Conservation (phyloP, 2,329 filamentous ascomycete genomes). For the Neurospora sp. region DNA sequence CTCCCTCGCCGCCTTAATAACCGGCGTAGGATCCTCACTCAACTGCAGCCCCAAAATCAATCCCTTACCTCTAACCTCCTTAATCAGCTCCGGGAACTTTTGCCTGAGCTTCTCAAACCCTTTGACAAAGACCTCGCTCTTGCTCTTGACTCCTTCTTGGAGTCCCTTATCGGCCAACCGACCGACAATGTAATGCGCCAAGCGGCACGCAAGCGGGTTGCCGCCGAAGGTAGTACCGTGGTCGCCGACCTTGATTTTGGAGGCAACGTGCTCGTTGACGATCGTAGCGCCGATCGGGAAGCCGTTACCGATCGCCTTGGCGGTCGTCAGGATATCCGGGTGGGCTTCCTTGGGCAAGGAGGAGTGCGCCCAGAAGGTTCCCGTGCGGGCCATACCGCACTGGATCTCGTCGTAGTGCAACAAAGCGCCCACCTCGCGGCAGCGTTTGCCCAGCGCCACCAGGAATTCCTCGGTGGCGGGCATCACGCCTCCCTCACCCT, state of each 20-base stretch:
- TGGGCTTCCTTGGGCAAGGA: slow-evolving; percentile 69
- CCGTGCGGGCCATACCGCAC: slow-evolving; percentile 82
- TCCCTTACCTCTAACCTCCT: slow-evolving; percentile 72
- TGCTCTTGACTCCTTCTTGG: slow-evolving; percentile 59
- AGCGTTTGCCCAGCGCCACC: slow-evolving; percentile 70
- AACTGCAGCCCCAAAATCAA: slow-evolving; percentile 84
- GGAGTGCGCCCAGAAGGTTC: slow-evolving; percentile 80
- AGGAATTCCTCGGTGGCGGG: slow-evolving; percentile 78
- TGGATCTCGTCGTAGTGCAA: slow-evolving; percentile 97
- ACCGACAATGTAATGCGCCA: slow-evolving; percentile 78
- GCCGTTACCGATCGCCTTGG: slow-evolving; percentile 93
- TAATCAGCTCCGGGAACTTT: slow-evolving; percentile 56
- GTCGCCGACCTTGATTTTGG: slow-evolving; percentile 58
- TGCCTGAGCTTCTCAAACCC: slow-evolving; percentile 38
- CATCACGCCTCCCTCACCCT: slow-evolving; percentile 91
- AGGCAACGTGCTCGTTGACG: slow-evolving; percentile 50
- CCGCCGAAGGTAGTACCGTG: slow-evolving; percentile 93
- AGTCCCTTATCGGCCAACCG: slow-evolving; percentile 64
- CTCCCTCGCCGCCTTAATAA: slow-evolving; percentile 81
- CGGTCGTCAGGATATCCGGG: slow-evolving; percentile 86
- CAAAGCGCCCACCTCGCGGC: slow-evolving; percentile 77
- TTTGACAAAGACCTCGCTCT: slow-evolving; percentile 42
- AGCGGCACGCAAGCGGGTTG: slow-evolving; percentile 74
- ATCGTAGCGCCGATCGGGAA: slow-evolving; percentile 86
- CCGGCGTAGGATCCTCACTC: slow-evolving; percentile 56